A percentile compares a stretch with the other conserved stretches of the same genome.
phyloP scores from a whole-genome alignment of 2,329 filamentous ascomycete species.

The Hymenoscyphus fraxineus region DNA sequence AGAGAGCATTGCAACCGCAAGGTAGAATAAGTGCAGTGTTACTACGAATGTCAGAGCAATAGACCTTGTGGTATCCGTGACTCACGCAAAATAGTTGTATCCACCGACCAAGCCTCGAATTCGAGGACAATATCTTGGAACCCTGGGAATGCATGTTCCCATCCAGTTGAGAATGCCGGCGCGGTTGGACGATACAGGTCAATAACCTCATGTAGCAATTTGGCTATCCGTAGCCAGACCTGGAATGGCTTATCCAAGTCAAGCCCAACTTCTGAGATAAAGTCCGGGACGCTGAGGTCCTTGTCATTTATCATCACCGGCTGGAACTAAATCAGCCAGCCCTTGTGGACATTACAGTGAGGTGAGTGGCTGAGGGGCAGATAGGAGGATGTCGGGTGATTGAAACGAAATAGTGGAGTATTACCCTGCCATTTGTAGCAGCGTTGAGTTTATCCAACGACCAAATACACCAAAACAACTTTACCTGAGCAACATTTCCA shows the following conservation, averaged over 20 bases:
- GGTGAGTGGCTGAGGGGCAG: no score
- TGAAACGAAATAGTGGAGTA: no score
- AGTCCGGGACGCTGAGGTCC: slow-evolving; percentile 5
- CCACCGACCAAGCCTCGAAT: slow-evolving; percentile 6
- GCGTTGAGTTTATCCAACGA: slow-evolving; percentile 9
- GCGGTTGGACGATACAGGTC: slow-evolving; percentile 6
- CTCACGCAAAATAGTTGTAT: background rate
- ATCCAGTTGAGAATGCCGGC: background rate
- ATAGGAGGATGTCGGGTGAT: no score
- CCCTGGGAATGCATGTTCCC: slow-evolving; percentile 9
- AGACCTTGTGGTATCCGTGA: background rate
- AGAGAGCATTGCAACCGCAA: slow-evolving; percentile 7
- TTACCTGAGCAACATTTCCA: background rate
- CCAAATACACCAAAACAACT: slow-evolving; percentile 11
- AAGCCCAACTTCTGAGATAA: background rate
- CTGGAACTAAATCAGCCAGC: background rate
- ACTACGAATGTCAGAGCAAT: background rate
- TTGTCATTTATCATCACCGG: slow-evolving; percentile 8
- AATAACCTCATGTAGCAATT: slow-evolving; percentile 6
- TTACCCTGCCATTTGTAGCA: slow-evolving; percentile 7
- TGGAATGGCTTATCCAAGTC: slow-evolving; percentile 1
- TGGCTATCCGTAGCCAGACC: slow-evolving; percentile 5
- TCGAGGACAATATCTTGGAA: slow-evolving; percentile 6
- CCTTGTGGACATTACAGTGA: no score
- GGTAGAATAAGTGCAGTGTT: slow-evolving; percentile 8